Evolutionary conservation across 306 rosid genomes (phyloP).

Genomic region (Medicago arabica): DNA sequence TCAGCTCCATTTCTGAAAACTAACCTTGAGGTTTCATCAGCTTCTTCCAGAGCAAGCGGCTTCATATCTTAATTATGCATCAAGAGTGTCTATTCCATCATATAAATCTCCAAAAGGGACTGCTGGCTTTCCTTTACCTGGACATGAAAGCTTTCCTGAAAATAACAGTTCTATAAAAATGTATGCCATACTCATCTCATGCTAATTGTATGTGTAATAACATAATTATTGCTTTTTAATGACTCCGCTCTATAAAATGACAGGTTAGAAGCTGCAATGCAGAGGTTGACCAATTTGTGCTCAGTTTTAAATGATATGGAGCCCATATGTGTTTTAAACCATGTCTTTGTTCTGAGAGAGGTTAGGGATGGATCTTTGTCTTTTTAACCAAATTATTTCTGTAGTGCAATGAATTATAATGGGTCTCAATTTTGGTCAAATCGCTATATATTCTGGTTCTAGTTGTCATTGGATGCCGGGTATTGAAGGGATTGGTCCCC

Average conservation of each 20-base stretch:
- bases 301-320: conserved; percentile 98
- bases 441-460: not conserved
- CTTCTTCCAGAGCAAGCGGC: conserved; percentile 99
- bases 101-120: conserved; percentile 86
- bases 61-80: conserved; percentile 80
- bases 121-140: conserved; percentile 83
- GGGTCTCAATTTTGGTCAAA: not conserved
- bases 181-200: conserved; percentile 53
- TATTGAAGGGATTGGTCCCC: not conserved
- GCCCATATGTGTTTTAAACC: conserved; percentile 95
- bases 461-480: not conserved
- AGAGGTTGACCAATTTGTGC: conserved; percentile 94
- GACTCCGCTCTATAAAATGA: conserved; percentile 26
- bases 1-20: conserved; percentile 42
- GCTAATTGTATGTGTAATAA: conserved; percentile 27
- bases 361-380: conserved; percentile 50
- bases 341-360: conserved; percentile 95
- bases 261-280: conserved; percentile 99
- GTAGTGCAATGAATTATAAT: conserved; percentile 18
- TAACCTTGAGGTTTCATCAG: conserved; percentile 63
- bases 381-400: not conserved
- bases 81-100: conserved; percentile 74
- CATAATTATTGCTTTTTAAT: conserved; percentile 28
- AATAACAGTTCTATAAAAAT: conserved; percentile 87
- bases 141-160: conserved; percentile 97